Base-by-base conservation (phyloP, 495 filamentous ascomycete genomes). In the Cudoniella acicularis region DNA sequence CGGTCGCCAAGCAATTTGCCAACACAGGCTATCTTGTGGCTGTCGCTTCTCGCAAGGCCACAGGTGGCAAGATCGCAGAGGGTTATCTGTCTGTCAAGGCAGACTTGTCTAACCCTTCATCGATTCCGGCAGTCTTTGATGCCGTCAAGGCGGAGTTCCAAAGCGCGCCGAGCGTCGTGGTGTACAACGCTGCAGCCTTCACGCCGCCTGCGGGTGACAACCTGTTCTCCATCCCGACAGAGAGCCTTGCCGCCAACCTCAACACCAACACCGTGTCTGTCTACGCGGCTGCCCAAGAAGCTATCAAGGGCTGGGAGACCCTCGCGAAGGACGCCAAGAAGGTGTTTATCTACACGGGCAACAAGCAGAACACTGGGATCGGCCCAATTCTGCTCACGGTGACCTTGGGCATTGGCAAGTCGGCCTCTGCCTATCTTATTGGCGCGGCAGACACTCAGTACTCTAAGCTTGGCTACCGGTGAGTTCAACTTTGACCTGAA, bases 341-440 rank as follows among this genome's bases (percentile, higher is more conserved):
- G 66, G 60, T 69, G 16, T 78, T 77, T 56, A 77, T 78, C 49
- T 77, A 75, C 65, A 79, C 77, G 2, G 76, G 76, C n/a, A 78
- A 79, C 52, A 55, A 30, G 1, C 25, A 22, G 41, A 54, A 54
- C 27, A 23, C 17, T 22, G 24, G 2, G 3, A 24, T 55, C 11
- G 17, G 16, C n/a, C 58, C 58, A 1, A 24, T 50, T 1, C 51
- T 41, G 41, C 26, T 55, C n/a, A 40, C 21, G 45, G 17, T 59
- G 56, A 52, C 13, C 30, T 30, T 41, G 16, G 58, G 58, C 18
- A 55, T 55, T 2, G 58, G 58, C 17, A 61, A 61, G 50, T 27
- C 58, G 42, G 58, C 58, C 16, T 55, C 50, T n/a, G 58, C 58
- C 24, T 55, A 55, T 41, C 26, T 26, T 16, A 48, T 61, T 55